Conservation (phyloP, 2,329 filamentous ascomycete genomes). For the Fusarium verticillioides region DNA sequence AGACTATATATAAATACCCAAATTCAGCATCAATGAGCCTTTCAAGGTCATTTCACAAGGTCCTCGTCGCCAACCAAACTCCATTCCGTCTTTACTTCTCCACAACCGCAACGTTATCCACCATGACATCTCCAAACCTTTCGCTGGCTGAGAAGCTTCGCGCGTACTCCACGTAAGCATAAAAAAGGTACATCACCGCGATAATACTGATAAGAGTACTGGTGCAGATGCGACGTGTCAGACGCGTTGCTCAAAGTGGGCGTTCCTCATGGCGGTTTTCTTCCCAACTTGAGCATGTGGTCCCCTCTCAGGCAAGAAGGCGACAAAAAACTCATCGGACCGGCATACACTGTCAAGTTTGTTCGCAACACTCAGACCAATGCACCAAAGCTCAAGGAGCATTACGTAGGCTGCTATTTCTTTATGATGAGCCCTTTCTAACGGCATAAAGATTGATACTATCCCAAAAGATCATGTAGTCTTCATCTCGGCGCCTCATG, state of each 20-base stretch:
- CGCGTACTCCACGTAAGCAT: background rate
- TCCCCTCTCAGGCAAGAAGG: background rate
- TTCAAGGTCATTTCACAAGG: fast-evolving
- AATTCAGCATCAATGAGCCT: fast-evolving
- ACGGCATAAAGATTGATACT: background rate
- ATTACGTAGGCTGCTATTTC: background rate
- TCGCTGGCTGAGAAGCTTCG: background rate
- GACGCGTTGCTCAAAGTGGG: background rate
- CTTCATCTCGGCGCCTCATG: conserved; percentile 22
- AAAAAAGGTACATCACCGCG: fast-evolving
- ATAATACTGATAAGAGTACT: fast-evolving
- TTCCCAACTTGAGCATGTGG: conserved; percentile 1
- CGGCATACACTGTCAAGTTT: background rate
- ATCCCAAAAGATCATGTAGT: conserved; percentile 10
- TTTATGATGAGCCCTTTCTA: too few relatives aligned
- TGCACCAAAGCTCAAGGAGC: background rate
- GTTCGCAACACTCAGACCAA: background rate
- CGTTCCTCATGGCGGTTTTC: background rate
- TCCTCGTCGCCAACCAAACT: background rate
- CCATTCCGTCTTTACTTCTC: background rate
- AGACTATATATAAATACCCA: fast-evolving
- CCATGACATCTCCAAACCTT: background rate
- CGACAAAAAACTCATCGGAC: background rate
- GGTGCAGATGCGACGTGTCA: background rate
- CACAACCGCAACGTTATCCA: fast-evolving